Conservation (phyloP, 169 alveolate species). For the Plasmodium vivax region DNA sequence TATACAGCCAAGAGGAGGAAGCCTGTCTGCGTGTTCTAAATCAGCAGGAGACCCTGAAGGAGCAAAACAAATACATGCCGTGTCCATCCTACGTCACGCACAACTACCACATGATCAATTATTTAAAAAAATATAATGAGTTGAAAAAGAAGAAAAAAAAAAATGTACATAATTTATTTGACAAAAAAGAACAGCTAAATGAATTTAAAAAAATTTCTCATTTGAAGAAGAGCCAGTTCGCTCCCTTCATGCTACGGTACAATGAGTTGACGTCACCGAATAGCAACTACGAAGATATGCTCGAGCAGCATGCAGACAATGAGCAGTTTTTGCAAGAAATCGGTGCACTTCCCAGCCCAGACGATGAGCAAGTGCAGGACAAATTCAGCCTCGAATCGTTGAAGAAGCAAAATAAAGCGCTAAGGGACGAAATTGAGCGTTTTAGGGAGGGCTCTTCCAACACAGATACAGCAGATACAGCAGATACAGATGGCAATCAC, state of each 20-base stretch:
- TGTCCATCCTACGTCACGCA: slow-evolving; percentile 25
- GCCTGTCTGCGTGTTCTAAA: slow-evolving; percentile 51
- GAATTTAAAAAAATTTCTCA: slow-evolving; percentile 12
- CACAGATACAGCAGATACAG: background rate
- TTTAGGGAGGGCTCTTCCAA: background rate
- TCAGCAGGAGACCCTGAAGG: slow-evolving; percentile 53
- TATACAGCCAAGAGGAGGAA: slow-evolving; percentile 36
- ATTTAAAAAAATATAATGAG: slow-evolving; percentile 42
- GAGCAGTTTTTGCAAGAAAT: slow-evolving; percentile 35
- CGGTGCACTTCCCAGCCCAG: background rate
- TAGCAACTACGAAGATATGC: slow-evolving; percentile 36
- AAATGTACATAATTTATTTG: slow-evolving; percentile 61
- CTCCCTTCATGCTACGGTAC: slow-evolving; percentile 17
- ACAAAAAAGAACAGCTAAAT: slow-evolving; percentile 36
- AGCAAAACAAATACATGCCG: slow-evolving; percentile 70
- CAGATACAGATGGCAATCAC: background rate
- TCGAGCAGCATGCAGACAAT: slow-evolving; percentile 46
- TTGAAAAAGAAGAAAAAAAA: slow-evolving; percentile 56
- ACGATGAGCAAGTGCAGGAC: background rate
- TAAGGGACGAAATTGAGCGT: slow-evolving; percentile 38
- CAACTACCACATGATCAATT: slow-evolving; percentile 56
- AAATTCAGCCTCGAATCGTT: background rate
- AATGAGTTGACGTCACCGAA: slow-evolving; percentile 50
- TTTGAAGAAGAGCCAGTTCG: slow-evolving; percentile 34
- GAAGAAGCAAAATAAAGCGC: slow-evolving; percentile 28